These are phyloP conservation scores for Ophiostoma triangulosporum DNA, from an alignment of 2,329 filamentous ascomycete genomes.

Conservation along the genomic window DNA sequence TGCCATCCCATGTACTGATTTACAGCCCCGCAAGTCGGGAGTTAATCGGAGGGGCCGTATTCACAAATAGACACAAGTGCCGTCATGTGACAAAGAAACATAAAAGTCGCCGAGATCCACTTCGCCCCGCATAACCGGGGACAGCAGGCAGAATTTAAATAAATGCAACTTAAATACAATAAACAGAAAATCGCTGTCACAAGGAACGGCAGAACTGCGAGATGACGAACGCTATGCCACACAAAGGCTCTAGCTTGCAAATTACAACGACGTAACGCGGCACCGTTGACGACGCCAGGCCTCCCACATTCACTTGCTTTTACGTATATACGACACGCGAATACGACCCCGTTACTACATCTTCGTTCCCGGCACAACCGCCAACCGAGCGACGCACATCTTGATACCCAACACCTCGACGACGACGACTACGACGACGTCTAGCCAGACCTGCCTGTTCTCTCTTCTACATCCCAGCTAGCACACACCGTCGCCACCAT, in stretches of 20 bases:
- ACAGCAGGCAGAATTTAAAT: background rate
- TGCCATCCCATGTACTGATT: too few relatives aligned
- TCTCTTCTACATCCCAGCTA: background rate
- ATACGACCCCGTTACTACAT: background rate
- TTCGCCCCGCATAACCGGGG: slow-evolving; percentile 2
- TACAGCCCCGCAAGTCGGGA: background rate
- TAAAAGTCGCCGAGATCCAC: background rate
- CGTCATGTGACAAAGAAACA: background rate
- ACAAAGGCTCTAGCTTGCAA: background rate
- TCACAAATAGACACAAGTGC: background rate
- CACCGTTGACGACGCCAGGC: background rate
- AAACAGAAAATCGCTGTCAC: slow-evolving; percentile 1
- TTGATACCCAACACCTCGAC: background rate
- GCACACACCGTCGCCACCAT: slow-evolving; percentile 33
- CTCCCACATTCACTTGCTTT: background rate
- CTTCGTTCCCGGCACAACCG: background rate
- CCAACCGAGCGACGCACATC: background rate
- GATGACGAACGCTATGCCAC: slow-evolving; percentile 7
- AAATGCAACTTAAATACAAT: background rate
- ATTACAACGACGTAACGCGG: background rate
- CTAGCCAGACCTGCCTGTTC: too few relatives aligned
- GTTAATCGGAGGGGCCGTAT: background rate
- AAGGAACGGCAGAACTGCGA: slow-evolving; percentile 5
- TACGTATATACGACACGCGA: background rate
- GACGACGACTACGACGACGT: background rate